Evolutionary conservation across 2,329 filamentous ascomycete genomes (phyloP).

Genomic region (Aspergillus sclerotialis): DNA sequence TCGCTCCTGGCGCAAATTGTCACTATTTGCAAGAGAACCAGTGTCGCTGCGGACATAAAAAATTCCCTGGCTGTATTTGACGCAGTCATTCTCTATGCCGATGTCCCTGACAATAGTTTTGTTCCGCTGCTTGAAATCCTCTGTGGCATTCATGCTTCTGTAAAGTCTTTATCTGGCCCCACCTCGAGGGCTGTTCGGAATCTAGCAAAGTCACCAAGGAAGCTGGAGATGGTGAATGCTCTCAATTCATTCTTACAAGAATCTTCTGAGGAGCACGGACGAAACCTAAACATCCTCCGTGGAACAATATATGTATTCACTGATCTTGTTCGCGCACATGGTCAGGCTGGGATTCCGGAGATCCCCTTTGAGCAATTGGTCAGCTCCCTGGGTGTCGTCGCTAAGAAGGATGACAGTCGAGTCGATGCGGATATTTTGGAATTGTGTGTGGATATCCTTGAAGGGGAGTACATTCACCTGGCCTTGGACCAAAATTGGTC

Average conservation of each 20-base stretch:
- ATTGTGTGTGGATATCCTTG: constrained; percentile 32
- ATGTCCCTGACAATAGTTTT: constrained; percentile 33
- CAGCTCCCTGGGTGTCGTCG: constrained; percentile 26
- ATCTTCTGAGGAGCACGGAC: constrained; percentile 23
- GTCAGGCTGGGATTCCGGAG: constrained; percentile 31
- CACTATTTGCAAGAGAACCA: constrained; percentile 34
- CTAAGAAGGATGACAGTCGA: constrained; percentile 30
- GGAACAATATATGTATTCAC: constrained; percentile 35
- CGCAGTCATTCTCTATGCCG: constrained; percentile 34
- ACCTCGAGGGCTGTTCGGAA: constrained; percentile 37
- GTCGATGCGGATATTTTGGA: constrained; percentile 35
- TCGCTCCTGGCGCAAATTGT: constrained; percentile 31
- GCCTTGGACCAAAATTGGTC: constrained; percentile 27
- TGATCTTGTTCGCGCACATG: constrained; percentile 33
- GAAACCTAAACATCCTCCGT: constrained; percentile 34
- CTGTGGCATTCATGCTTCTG: constrained; percentile 39
- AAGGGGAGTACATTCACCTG: constrained; percentile 28
- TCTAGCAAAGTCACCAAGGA: constrained; percentile 32
- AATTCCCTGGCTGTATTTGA: constrained; percentile 36
- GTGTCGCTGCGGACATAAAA: constrained; percentile 35
- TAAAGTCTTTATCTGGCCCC: constrained; percentile 35
- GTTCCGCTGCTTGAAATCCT: constrained; percentile 33
- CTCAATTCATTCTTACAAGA: constrained; percentile 31
- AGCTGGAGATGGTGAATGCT: constrained; percentile 31
- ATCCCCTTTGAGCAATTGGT: constrained; percentile 31